Base-by-base conservation (phyloP, 768 basidiomycete species). In the Lactarius hatsudake region DNA sequence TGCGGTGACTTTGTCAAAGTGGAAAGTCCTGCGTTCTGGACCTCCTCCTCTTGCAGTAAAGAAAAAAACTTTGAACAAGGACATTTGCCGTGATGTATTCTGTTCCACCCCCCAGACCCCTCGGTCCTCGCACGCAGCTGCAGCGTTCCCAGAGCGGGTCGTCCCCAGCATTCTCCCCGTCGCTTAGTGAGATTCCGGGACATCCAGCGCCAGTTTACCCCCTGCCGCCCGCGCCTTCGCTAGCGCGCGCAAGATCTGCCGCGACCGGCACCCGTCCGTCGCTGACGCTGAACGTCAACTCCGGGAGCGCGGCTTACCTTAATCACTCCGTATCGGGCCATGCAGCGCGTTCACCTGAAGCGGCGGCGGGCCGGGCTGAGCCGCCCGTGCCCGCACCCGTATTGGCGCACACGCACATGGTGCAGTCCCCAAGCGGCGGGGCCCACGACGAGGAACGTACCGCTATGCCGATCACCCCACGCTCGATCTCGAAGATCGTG, bases 401-500 rank as follows among this genome's bases (percentile, higher is more conserved):
- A 5, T 56, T 34, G 3, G 32, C n/a, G n/a, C n/a, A n/a, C n/a
- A n/a, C 20, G 18, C 55, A 34, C 28, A 32, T 30, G 20, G 20
- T 5, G 9, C 28, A n/a, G 42, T 55, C 53, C 23, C 59, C 59
- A 0, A 51, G 12, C 12, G 48, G 48, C n/a, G 42, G 42, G 20
- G 2, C 5, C 3, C 9, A 43, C 3, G 66, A 62, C 36, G 66
- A 62, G 43, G 28, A 59, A 8, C 66, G 61, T 45, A 66, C 61
- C 5, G 45, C 55, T 0, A 54, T 60, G 42, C 67, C 67, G 40
- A 64, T 68, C 30, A 68, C 67, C 15, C 67, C 67, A 0, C 67
- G 67, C 15, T 68, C 65, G 53, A 66, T 66, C 43, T 69, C 67
- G 23, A 66, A 51, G 43, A 58, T 69, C 60, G 60, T 62, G 5